These are phyloP conservation scores for Calonectria hawksworthii DNA, from an alignment of 2,329 filamentous ascomycete species.

Conservation along the genomic window DNA sequence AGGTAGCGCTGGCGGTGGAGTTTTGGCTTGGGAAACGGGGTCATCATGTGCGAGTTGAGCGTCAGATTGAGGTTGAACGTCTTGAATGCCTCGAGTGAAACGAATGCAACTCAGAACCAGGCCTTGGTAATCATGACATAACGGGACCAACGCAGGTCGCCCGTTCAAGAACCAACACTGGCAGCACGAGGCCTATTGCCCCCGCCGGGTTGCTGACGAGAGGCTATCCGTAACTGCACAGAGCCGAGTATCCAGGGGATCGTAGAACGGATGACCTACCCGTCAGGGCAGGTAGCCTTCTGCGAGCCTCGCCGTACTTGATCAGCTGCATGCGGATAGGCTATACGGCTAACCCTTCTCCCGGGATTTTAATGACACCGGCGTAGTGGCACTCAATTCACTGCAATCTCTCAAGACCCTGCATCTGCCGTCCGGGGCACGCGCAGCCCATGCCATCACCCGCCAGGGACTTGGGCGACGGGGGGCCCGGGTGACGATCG, in stretches of 20 bases:
- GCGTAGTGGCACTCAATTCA: constrained; percentile 7
- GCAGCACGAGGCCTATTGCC: not conserved
- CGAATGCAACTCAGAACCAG: not conserved
- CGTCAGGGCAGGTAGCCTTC: constrained; percentile 11
- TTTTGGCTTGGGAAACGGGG: constrained; percentile 2
- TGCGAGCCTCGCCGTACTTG: not conserved
- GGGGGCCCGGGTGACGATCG: constrained; percentile 40
- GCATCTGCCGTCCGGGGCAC: not conserved
- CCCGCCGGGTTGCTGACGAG: not conserved
- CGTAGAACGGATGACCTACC: not conserved
- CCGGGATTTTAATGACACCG: not conserved
- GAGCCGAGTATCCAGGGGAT: not conserved
- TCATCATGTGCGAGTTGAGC: constrained; percentile 12
- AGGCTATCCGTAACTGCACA: constrained; percentile 19
- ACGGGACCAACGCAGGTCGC: not conserved
- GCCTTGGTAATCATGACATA: constrained; percentile 1
- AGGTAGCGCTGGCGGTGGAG: constrained; percentile 23
- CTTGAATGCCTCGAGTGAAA: constrained; percentile 4
- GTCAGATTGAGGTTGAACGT: constrained; percentile 5
- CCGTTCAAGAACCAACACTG: not conserved
- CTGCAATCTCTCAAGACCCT: constrained; percentile 16
- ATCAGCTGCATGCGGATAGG: not conserved
- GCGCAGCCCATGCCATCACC: not conserved
- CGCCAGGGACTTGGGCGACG: constrained; percentile 12
- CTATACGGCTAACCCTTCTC: not conserved